These are phyloP conservation scores for Arthromyces matolae DNA, from an alignment of 768 basidiomycete species.

Conservation along the genomic window DNA sequence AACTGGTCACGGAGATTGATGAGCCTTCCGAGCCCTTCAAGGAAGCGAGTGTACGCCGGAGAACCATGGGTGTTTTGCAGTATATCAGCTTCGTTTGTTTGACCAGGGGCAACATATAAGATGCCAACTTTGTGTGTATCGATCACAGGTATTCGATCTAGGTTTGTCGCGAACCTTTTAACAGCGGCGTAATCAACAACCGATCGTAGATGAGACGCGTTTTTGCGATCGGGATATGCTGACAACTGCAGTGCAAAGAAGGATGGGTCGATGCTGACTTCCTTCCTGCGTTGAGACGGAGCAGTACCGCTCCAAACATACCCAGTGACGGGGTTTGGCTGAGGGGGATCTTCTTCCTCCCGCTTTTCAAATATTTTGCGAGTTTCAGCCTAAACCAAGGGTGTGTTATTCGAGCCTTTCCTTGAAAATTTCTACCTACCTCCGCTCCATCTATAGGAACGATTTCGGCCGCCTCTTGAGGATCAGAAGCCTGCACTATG, in stretches of 20 bases:
- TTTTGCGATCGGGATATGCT: conserved; percentile 47
- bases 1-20: conserved; percentile 86
- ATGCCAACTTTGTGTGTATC: conserved; percentile 97
- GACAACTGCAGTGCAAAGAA: conserved; percentile 87
- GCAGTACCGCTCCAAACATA: conserved; percentile 87
- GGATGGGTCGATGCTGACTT: conserved; percentile 79
- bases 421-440: conserved; percentile 6
- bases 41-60: conserved; percentile 89
- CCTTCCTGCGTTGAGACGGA: conserved; percentile 85
- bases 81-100: conserved; percentile 80
- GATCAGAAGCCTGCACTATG: conserved; percentile 25
- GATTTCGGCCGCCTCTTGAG: conserved; percentile 20
- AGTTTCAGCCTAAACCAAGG: conserved; percentile 25
- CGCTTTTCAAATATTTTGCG: conserved; percentile 20
- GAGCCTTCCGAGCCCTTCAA: conserved; percentile 84
- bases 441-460: conserved; percentile 14
- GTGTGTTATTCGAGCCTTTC: background rate
- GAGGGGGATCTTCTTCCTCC: conserved; percentile 26
- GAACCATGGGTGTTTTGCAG: conserved; percentile 90
- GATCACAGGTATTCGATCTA: conserved; percentile 89
- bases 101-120: conserved; percentile 92
- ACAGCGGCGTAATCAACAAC: conserved; percentile 53
- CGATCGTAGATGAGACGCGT: conserved; percentile 37
- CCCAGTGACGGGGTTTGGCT: conserved; percentile 74
- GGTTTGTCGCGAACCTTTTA: conserved; percentile 54